Percentiles rank a stretch among this genome's conserved stretches.
Conservation (phyloP, 257 asterid species). For the Capsicum baccatum region DNA sequence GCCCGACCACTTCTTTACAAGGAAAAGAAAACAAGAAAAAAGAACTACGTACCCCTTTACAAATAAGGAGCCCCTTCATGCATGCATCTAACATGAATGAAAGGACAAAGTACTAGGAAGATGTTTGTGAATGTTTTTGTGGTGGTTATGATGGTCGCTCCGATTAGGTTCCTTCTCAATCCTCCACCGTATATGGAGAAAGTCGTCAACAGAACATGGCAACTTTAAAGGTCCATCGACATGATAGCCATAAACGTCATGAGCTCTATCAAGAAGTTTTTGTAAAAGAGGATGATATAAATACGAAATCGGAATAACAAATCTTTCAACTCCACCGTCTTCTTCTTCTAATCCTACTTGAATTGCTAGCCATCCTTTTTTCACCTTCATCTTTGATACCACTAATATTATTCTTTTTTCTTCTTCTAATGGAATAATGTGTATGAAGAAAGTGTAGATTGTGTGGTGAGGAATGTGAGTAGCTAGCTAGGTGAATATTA, state of each 20-base stretch:
- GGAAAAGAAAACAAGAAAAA: neutral
- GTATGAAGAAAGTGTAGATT: neutral
- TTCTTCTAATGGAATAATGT: neutral
- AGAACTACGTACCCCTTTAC: slow-evolving; percentile 17
- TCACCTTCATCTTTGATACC: slow-evolving; percentile 18
- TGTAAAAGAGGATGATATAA: slow-evolving; percentile 47
- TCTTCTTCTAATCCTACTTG: slow-evolving; percentile 48
- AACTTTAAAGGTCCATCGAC: slow-evolving; percentile 47
- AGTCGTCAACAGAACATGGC: slow-evolving; percentile 51
- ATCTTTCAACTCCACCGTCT: slow-evolving; percentile 38
- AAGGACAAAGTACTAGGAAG: slow-evolving; percentile 42
- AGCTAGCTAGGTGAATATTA: neutral
- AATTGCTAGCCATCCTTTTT: slow-evolving; percentile 44
- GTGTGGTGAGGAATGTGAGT: neutral
- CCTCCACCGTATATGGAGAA: slow-evolving; percentile 53
- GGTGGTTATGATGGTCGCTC: slow-evolving; percentile 26
- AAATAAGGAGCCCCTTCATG: neutral
- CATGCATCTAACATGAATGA: slow-evolving; percentile 35
- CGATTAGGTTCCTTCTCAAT: slow-evolving; percentile 45
- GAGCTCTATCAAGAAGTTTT: slow-evolving; percentile 48
- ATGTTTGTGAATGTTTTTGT: slow-evolving; percentile 30
- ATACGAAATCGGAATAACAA: slow-evolving; percentile 51
- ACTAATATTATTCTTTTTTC: neutral
- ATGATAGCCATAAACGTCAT: slow-evolving; percentile 50
- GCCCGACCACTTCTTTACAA: neutral